Evolutionary conservation across 495 filamentous ascomycete genomes (phyloP).

Genomic region (Astrothelium macrocarpum): DNA sequence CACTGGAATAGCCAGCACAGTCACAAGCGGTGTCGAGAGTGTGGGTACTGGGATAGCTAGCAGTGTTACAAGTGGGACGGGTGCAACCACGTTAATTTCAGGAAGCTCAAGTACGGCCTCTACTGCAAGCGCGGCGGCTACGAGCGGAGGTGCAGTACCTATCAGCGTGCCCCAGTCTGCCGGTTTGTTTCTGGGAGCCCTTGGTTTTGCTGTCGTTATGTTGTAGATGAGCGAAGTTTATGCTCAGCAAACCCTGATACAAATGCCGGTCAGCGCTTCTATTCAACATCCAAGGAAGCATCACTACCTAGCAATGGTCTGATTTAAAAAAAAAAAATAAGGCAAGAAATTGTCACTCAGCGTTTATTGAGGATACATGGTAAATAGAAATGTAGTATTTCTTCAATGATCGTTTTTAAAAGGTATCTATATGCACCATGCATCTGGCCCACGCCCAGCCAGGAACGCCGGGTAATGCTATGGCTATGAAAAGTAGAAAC

Average conservation of each 20-base stretch:
- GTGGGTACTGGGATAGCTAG: neutral
- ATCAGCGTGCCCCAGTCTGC: neutral
- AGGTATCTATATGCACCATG: slow-evolving; percentile 7
- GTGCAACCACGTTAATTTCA: too few species aligned
- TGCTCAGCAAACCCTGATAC: neutral
- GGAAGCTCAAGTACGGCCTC: neutral
- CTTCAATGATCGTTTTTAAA: neutral
- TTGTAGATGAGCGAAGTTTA: neutral
- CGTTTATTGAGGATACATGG: too few species aligned
- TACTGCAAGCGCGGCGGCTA: neutral
- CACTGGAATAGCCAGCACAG: neutral
- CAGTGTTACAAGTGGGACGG: neutral
- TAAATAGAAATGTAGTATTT: neutral
- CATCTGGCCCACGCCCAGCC: neutral
- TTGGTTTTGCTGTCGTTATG: neutral
- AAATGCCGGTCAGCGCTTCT: too few species aligned
- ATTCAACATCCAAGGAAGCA: too few species aligned
- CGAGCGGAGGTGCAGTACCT: neutral
- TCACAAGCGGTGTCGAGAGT: neutral
- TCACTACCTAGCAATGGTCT: too few species aligned
- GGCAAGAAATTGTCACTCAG: too few species aligned
- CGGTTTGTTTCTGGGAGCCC: neutral
- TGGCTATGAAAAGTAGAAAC: neutral
- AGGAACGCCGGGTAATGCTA: slow-evolving; percentile 1
- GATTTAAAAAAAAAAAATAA: too few species aligned